Evolutionary conservation across 2,329 filamentous ascomycete species (phyloP).

Genomic region (Juglanconis sp.): DNA sequence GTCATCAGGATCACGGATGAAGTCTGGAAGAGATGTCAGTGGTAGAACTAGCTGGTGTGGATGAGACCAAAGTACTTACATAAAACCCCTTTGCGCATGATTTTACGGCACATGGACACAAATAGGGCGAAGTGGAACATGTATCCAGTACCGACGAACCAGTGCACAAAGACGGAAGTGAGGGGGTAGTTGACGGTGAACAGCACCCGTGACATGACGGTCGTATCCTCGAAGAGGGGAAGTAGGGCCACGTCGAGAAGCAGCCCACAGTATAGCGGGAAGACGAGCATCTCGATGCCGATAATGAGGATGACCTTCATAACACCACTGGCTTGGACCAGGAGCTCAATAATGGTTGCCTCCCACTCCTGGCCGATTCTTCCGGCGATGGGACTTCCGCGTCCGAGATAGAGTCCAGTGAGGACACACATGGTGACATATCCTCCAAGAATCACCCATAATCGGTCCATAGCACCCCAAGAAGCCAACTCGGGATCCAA

Average conservation of each 20-base stretch:
- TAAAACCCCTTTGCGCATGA: conserved; percentile 89
- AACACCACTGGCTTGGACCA: conserved; percentile 92
- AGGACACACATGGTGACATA: conserved; percentile 74
- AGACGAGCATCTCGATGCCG: conserved; percentile 97
- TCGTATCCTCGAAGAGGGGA: conserved; percentile 81
- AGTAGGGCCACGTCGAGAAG: conserved; percentile 85
- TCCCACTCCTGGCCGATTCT: conserved; percentile 63
- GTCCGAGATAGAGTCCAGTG: conserved; percentile 75
- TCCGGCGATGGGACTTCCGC: conserved; percentile 65
- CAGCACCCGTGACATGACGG: conserved; percentile 69
- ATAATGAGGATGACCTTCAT: conserved; percentile 98
- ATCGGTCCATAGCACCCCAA: conserved; percentile 64
- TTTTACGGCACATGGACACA: conserved; percentile 97
- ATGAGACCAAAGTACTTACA: conserved; percentile 54
- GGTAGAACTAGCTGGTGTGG: neutral
- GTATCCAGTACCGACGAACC: conserved; percentile 98
- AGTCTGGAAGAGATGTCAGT: conserved; percentile 57
- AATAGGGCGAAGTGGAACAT: conserved; percentile 99
- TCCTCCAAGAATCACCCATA: conserved; percentile 73
- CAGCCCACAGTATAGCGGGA: conserved; percentile 91
- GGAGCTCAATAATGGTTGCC: conserved; percentile 72
- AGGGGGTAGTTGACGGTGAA: conserved; percentile 79
- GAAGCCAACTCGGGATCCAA: conserved; percentile 59
- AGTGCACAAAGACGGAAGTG: conserved; percentile 93
- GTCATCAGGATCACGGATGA: conserved; percentile 96